Evolutionary conservation across 805 yeast genomes (phyloP), one percentile per base, ranked within the genome.

Genomic region (Hanseniaspora taiwanica): DNA sequence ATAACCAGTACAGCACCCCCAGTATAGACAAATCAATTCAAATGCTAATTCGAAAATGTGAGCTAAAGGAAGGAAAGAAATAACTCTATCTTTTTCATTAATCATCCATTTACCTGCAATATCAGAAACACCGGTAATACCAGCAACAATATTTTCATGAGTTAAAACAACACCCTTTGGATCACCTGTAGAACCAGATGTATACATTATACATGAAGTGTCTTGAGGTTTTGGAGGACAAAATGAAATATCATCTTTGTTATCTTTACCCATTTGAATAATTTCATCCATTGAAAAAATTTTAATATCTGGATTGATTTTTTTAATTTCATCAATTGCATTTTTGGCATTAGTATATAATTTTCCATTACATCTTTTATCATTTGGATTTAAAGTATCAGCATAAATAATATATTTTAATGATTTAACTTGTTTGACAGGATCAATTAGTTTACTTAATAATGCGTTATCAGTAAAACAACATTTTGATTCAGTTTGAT

Each of bases 11-110:
- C 74, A 60, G 41, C 82, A 79, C 58, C 97, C 97, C 97, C 96
- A 91, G 68, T 76, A 77, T 50, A 91, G 74, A 27, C 73, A 55
- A 23, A 74, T 60, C 53, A 86, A 66, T 66, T 91, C 98, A 48
- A 91, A 86, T 3, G 76, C 84, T 62, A 85, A 69, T 66, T 91
- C 98, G 51, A 91, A 83, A 51, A 91, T 91, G 57, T 91, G 98
- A 7, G 98, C 98, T 54, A 91, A 72, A 10, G 98, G 98, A 58
- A 91, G 72, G 60, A 89, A 87, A 14, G 87, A 80, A 60, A 91
- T 76, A 46, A 89, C 65, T 49, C 85, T 71, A 63, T 91, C 97
- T 27, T 60, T 60, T 18, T 64, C 62, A 42, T 54, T 62, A 39
- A 85, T 72, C 35, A 62, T 40, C 17, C 63, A 61, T 42, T 74